These are phyloP conservation scores for Bryum argenteum DNA, from an alignment of 225 moss, liverwort and hornwort genomes.

Conservation along the genomic window DNA sequence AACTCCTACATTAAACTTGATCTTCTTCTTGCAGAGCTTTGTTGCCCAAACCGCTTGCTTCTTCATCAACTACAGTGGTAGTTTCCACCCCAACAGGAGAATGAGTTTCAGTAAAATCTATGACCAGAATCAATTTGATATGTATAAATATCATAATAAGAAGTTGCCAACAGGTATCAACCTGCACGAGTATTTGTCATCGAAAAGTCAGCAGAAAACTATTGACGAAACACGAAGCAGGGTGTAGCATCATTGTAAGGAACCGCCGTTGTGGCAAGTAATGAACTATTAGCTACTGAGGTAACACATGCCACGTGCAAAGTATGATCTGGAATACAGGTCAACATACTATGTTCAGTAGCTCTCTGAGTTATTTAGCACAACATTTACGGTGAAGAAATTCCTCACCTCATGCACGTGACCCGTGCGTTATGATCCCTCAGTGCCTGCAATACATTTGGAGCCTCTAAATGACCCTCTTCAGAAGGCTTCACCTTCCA, in stretches of 20 bases:
- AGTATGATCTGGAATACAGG: slow-evolving; percentile 3
- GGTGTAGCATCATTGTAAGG: slow-evolving; percentile 5
- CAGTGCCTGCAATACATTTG: slow-evolving; percentile 55
- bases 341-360: slow-evolving; percentile 10
- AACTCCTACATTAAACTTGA: slow-evolving; percentile 53
- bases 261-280: not conserved
- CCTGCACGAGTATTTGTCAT: slow-evolving; percentile 38
- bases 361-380: not conserved
- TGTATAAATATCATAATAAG: slow-evolving; percentile 14
- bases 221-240: slow-evolving; percentile 14
- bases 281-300: slow-evolving; percentile 15
- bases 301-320: not conserved
- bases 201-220: slow-evolving; percentile 20
- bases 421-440: slow-evolving; percentile 70
- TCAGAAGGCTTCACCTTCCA: slow-evolving; percentile 56
- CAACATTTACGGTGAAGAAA: not conserved
- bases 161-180: slow-evolving; percentile 53
- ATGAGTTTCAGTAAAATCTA: slow-evolving; percentile 66
- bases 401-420: slow-evolving; percentile 69
- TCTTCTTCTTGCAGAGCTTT: slow-evolving; percentile 52
- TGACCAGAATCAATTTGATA: slow-evolving; percentile 5
- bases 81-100: slow-evolving; percentile 59
- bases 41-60: slow-evolving; percentile 66
- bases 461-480: slow-evolving; percentile 52
- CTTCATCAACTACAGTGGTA: slow-evolving; percentile 69